Evolutionary conservation across 768 basidiomycete species (phyloP), one percentile per base, ranked within the genome.

Genomic region (Lactarius sanguifluus): DNA sequence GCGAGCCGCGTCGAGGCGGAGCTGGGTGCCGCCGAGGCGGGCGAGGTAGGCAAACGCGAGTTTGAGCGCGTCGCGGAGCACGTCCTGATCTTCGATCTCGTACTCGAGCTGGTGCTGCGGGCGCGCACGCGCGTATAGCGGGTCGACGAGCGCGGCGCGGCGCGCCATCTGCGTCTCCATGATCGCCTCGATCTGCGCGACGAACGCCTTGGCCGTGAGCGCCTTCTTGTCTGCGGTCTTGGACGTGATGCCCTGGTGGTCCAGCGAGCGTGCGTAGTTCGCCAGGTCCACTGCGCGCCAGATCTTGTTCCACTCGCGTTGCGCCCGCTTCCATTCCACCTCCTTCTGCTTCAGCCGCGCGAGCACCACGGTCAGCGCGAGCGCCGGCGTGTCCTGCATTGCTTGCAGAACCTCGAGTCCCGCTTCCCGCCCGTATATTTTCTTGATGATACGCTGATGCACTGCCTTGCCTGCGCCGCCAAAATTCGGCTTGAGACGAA

Each of bases 271-370:
- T 77, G 88, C 85, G 74, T 92, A 98, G 78, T 98, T 98, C 71
- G 92, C 83, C 32, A 92, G 92, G 72, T 98, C 94, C 34, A 96
- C 93, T 78, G 97, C 96, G 59, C 96, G 81, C 97, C 97, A 99
- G 60, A 98, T 91, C 76, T 96, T 92, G 79, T 98, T 98, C 97
- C 97, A 99, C 78, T 97, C 97, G 61, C 94, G 78, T 75, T 97
- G 94, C 20, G 94, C 96, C 25, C 94, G 84, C 78, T 95, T 97
- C 97, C 97, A 99, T 75, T 98, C 96, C 67, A 94, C 94, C 74
- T 98, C 96, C 78, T 98, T 98, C 76, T 91, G 89, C 79, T 97
- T 97, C 66, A 99, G 79, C 7, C 97, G 86, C 57, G 83, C 79
- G 9, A 99, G 82, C 1, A 99, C 93, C 61, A 98, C 86, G 0